A percentile compares a stretch with the other conserved stretches of the same genome.
These are phyloP conservation scores for Aplosporella prunicola DNA, from an alignment of 2,329 filamentous ascomycete species.

Conservation along the genomic window DNA sequence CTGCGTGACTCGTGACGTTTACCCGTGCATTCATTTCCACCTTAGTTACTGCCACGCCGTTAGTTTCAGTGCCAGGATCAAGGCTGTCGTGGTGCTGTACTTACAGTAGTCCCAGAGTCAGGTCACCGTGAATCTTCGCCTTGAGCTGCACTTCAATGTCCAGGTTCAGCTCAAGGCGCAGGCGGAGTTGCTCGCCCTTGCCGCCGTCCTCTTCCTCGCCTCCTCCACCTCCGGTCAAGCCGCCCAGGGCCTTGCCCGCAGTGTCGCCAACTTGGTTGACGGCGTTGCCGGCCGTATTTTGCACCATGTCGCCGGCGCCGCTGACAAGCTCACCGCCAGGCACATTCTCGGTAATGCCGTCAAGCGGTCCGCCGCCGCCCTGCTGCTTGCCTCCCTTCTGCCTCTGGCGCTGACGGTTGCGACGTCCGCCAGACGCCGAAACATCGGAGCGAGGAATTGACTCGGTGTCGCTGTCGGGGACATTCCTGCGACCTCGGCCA, in stretches of 20 bases:
- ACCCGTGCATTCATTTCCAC: too few relatives aligned
- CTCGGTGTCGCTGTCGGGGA: conserved; percentile 42
- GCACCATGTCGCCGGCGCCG: conserved; percentile 47
- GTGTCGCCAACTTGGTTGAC: conserved; percentile 37
- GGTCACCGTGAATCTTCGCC: conserved; percentile 55
- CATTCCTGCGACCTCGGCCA: conserved; percentile 38
- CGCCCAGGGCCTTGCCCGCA: conserved; percentile 38
- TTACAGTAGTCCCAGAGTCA: conserved; percentile 48
- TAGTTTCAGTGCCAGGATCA: neutral
- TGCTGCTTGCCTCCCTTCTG: conserved; percentile 38
- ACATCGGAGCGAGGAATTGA: conserved; percentile 46
- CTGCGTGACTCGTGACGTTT: too few relatives aligned
- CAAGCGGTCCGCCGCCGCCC: conserved; percentile 41
- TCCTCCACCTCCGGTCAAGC: conserved; percentile 35
- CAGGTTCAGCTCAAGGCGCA: conserved; percentile 51
- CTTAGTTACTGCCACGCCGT: too few relatives aligned
- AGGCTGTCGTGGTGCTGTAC: conserved; percentile 17
- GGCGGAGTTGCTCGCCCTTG: conserved; percentile 43
- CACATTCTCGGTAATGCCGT: conserved; percentile 45
- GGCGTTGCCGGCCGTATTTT: conserved; percentile 46
- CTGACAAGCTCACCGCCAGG: conserved; percentile 44
- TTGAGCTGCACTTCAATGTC: conserved; percentile 56
- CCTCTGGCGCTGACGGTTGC: conserved; percentile 42
- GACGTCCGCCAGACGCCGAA: conserved; percentile 44
- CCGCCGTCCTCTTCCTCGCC: conserved; percentile 26